Percentiles rank a stretch among this genome's conserved stretches.
These are phyloP conservation scores for Punica granatum DNA, from an alignment of 345 rosid species.

Conservation along the genomic window DNA sequence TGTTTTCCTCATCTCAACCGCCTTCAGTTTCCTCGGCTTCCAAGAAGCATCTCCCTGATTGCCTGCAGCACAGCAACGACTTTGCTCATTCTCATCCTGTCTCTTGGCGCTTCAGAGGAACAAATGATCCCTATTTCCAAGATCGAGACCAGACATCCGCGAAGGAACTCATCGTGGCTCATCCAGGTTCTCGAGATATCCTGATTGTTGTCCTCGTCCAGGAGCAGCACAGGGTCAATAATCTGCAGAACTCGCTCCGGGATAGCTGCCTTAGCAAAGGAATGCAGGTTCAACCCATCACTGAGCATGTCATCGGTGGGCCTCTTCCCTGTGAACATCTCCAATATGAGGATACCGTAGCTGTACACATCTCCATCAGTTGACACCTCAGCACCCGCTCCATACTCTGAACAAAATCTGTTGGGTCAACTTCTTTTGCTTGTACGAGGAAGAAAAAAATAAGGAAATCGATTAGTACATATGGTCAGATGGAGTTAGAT, in stretches of 20 bases:
- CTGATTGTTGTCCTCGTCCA: background rate
- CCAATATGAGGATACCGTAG: constrained; percentile 14
- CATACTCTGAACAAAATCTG: constrained; percentile 9
- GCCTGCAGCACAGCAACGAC: background rate
- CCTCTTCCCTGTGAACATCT: constrained; percentile 18
- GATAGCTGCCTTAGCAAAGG: constrained; percentile 8
- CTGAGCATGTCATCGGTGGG: constrained; percentile 9
- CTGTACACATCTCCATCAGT: constrained; percentile 17
- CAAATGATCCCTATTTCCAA: background rate
- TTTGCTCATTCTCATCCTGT: background rate
- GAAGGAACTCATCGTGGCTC: background rate
- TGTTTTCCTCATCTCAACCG: no score
- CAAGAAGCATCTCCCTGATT: background rate
- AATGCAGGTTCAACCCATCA: constrained; percentile 6
- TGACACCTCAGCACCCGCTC: constrained; percentile 13
- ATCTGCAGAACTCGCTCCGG: constrained; percentile 7
- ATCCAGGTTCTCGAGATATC: background rate
- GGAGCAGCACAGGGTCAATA: background rate
- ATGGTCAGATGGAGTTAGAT: no score
- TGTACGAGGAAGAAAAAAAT: no score
- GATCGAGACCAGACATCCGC: background rate
- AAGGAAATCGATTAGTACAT: no score
- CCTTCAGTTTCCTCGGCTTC: background rate
- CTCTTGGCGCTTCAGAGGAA: background rate
- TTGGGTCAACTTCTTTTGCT: no score